Evolutionary conservation across 176 grass and related monocot species (phyloP).

Genomic region (Musa troglodytarum): DNA sequence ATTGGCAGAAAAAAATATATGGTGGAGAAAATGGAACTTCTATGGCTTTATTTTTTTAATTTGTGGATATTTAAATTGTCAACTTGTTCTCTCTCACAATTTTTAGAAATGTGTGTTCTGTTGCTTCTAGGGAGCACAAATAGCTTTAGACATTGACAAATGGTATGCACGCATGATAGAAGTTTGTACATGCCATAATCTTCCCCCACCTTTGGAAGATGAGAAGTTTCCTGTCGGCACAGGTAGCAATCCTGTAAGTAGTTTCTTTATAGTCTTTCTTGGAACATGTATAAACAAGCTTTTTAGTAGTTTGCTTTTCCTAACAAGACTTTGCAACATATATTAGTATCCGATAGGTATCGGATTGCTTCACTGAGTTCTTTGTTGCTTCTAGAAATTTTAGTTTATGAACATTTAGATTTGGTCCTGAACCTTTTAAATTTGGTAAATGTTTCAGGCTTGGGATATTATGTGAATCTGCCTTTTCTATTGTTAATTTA

Average conservation of each 20-base stretch:
- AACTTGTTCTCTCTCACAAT: too few relatives aligned
- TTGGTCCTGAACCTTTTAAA: too few relatives aligned
- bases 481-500: too few relatives aligned
- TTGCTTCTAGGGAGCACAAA: slow-evolving; percentile 66
- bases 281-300: background rate
- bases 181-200: slow-evolving; percentile 56
- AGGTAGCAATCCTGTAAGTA: slow-evolving; percentile 99
- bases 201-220: slow-evolving; percentile 62
- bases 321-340: too few relatives aligned
- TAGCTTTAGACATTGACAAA: slow-evolving; percentile 73
- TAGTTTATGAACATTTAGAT: too few relatives aligned
- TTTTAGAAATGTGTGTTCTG: background rate
- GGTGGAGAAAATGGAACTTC: background rate
- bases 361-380: too few relatives aligned
- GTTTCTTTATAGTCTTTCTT: slow-evolving; percentile 12
- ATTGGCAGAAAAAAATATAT: background rate
- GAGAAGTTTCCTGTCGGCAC: slow-evolving; percentile 96
- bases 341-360: too few relatives aligned
- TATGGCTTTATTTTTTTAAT: too few relatives aligned
- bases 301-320: background rate
- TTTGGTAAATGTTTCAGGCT: too few relatives aligned
- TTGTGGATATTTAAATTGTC: too few relatives aligned
- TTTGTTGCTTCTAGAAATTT: too few relatives aligned
- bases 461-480: too few relatives aligned
- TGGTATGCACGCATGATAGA: slow-evolving; percentile 73